Base-by-base conservation (phyloP, 108 stramenopile genomes). In the Chaetoceros tenuissimus region DNA sequence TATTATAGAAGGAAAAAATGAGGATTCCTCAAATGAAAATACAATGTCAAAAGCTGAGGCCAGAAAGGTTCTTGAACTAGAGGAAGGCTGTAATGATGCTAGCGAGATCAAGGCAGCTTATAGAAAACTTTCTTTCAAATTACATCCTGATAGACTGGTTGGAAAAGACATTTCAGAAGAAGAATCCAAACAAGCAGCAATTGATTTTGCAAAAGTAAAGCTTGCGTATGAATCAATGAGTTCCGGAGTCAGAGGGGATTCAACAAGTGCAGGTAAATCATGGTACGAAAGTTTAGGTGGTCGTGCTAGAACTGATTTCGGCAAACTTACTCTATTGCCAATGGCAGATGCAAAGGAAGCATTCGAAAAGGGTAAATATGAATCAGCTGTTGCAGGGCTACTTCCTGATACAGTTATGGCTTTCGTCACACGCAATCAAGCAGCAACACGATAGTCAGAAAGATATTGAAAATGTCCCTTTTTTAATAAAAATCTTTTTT, bases 271-370 rank as follows among this genome's bases (percentile, higher is more conserved):
- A 21, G 1, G 55, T 8, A 28, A 29, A 20, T 91, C 89, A 27
- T 91, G 89, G 89, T 91, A 91, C 44, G 89, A 78, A 57, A 78
- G 76, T 23, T 59, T 91, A 28, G 89, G 89, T 8, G 89, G 89
- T 0, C 77, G 74, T 31, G 73, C 63, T 48, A 63, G 89, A 18
- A 85, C 70, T 28, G 81, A 73, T 3, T 87, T 91, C 72, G 81
- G 77, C 2, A 74, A 78, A 0, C 68, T 85, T 29, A 61, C 73
- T 1, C 60, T 91, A 24, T 28, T 85, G 43, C 56, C 79, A 2
- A 30, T 81, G 46, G 78, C 70, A 0, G 70, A 67, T 40, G 81
- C 89, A 13, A 40, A 75, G 52, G 69, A 57, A 30, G 29, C 64
- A 31, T 75, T 60, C 45, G 68, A 71, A 44, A 68, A 68, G 51